phyloP scores from a whole-genome alignment of 306 rosid genomes.

The Medicago ruthenica region DNA sequence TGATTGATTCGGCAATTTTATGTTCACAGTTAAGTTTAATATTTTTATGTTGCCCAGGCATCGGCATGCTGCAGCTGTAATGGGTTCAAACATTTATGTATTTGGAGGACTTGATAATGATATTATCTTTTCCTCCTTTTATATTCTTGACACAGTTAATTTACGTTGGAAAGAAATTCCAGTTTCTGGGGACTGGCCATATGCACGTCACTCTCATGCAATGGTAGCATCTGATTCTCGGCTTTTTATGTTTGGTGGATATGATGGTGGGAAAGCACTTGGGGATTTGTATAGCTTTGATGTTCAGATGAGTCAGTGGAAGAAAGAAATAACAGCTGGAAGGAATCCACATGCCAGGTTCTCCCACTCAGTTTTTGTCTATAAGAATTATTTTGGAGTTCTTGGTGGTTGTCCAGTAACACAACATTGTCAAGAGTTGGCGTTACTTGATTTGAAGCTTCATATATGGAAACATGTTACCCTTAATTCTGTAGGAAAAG shows the following conservation, averaged over 20 bases:
- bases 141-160: constrained; percentile 64
- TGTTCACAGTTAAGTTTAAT: constrained; percentile 30
- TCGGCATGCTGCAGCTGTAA: constrained; percentile 85
- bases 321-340: constrained; percentile 68
- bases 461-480: constrained; percentile 69
- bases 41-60: constrained; percentile 64
- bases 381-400: constrained; percentile 72
- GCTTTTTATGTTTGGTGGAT: constrained; percentile 82
- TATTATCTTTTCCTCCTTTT: constrained; percentile 67
- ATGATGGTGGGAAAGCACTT: constrained; percentile 78
- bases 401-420: constrained; percentile 93
- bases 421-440: constrained; percentile 76
- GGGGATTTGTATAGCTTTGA: constrained; percentile 82
- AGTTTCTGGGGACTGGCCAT: constrained; percentile 69
- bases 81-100: constrained; percentile 77
- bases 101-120: constrained; percentile 91
- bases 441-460: constrained; percentile 75
- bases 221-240: constrained; percentile 78
- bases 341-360: constrained; percentile 88
- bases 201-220: constrained; percentile 90
- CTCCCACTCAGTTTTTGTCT: constrained; percentile 87
- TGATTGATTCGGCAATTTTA: constrained; percentile 27
- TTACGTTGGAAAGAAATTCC: constrained; percentile 70
- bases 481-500: constrained; percentile 66
- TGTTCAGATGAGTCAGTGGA: constrained; percentile 70